phyloP scores from a whole-genome alignment of 2,329 filamentous ascomycete genomes.

The Diaporthe longicolla region DNA sequence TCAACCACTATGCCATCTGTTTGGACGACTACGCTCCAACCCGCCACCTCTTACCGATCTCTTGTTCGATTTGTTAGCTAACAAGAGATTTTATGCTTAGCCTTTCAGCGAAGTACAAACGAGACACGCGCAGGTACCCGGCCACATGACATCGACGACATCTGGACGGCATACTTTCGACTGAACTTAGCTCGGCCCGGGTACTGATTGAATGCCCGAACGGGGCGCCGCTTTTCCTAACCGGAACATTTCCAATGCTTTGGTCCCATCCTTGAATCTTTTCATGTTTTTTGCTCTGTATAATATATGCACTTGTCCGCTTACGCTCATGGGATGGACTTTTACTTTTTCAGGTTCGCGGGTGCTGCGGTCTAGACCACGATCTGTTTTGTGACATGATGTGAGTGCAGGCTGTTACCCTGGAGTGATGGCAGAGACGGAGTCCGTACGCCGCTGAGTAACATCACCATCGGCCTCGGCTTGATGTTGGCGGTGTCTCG shows the following conservation, averaged over 20 bases:
- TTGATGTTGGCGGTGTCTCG: neutral
- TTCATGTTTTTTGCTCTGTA: too few relatives aligned
- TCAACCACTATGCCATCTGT: neutral
- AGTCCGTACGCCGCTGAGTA: neutral
- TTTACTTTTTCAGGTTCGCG: neutral
- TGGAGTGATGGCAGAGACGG: neutral
- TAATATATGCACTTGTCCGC: neutral
- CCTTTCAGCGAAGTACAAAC: too few relatives aligned
- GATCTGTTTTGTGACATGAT: neutral
- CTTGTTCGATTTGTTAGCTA: neutral
- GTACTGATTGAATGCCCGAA: neutral
- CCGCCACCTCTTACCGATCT: neutral
- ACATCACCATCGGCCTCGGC: constrained; percentile 2
- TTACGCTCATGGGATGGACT: neutral
- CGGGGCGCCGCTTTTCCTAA: too few relatives aligned
- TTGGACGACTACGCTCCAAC: neutral
- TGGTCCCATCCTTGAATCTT: too few relatives aligned
- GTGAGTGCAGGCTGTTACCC: neutral
- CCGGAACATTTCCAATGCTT: too few relatives aligned
- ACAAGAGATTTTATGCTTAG: neutral
- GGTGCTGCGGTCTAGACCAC: constrained; percentile 2
- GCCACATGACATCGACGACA: neutral
- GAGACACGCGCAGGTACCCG: neutral
- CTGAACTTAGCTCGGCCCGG: neutral
- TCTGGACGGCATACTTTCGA: neutral